A percentile compares a stretch with the other conserved stretches of the same genome.
These are phyloP conservation scores for Aquilaria malaccensis DNA, from an alignment of 345 rosid species.

Conservation along the genomic window DNA sequence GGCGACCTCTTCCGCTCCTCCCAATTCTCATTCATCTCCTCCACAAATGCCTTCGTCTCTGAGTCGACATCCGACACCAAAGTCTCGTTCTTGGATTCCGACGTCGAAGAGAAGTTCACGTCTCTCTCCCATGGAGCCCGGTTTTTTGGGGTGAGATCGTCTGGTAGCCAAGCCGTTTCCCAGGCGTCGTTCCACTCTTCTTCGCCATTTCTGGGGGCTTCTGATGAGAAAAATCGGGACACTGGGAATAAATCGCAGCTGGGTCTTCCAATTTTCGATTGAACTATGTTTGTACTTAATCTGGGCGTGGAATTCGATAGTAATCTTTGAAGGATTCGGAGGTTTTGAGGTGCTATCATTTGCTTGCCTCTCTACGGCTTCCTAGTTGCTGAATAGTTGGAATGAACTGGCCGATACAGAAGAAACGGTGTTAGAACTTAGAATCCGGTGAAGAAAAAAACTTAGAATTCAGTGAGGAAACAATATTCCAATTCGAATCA, in stretches of 20 bases:
- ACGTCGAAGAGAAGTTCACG: constrained; percentile 47
- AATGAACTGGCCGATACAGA: no score
- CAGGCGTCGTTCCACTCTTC: constrained; percentile 93
- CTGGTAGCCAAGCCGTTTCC: constrained; percentile 93
- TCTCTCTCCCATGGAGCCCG: constrained; percentile 83
- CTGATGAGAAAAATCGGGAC: constrained; percentile 25
- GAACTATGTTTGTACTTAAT: neutral
- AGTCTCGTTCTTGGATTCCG: constrained; percentile 4
- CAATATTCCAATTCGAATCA: no score
- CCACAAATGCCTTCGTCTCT: constrained; percentile 84
- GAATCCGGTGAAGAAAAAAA: no score
- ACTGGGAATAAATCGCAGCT: constrained; percentile 10
- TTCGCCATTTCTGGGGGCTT: constrained; percentile 31
- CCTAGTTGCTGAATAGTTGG: no score
- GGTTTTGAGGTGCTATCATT: no score
- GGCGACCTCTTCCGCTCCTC: constrained; percentile 48
- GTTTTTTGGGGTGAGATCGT: constrained; percentile 44
- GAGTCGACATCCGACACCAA: constrained; percentile 40
- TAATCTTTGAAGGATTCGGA: no score
- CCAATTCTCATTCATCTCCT: constrained; percentile 93
- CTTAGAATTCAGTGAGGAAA: no score
- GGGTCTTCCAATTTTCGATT: constrained; percentile 7
- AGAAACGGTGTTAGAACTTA: no score
- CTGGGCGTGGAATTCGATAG: constrained; percentile 14
- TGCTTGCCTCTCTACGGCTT: no score